phyloP scores from a whole-genome alignment of 2,329 filamentous ascomycete species.

The Penicillium sp. region DNA sequence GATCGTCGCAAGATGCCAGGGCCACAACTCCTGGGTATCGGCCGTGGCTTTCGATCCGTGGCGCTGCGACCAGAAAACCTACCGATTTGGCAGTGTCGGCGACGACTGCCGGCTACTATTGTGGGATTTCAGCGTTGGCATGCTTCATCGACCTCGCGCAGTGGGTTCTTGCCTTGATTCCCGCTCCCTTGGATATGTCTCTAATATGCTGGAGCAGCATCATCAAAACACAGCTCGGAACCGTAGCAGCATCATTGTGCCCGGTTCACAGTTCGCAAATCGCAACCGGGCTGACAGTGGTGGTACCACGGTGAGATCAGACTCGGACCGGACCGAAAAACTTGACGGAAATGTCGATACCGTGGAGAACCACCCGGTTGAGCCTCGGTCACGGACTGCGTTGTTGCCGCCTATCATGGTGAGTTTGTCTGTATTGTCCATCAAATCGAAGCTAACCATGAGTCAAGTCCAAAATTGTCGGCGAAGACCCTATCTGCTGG shows the following conservation, averaged over 20 bases:
- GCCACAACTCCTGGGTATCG: constrained; percentile 93
- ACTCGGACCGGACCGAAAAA: constrained; percentile 59
- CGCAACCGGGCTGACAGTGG: constrained; percentile 59
- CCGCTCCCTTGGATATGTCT: neutral
- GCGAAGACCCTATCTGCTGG: constrained; percentile 83
- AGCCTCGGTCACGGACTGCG: constrained; percentile 75
- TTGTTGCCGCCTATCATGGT: constrained; percentile 88
- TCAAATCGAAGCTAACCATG: constrained; percentile 9
- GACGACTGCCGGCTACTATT: constrained; percentile 86
- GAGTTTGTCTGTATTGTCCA: constrained; percentile 31
- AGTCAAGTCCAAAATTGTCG: constrained; percentile 68
- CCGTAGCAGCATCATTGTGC: constrained; percentile 33
- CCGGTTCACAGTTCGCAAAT: constrained; percentile 39
- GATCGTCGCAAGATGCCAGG: constrained; percentile 86
- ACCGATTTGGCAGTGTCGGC: constrained; percentile 91
- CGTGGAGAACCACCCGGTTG: constrained; percentile 69
- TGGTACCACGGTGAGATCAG: constrained; percentile 60
- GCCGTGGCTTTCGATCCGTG: constrained; percentile 92
- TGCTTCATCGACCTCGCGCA: constrained; percentile 85
- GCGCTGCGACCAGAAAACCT: constrained; percentile 92
- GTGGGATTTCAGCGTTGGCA: constrained; percentile 97
- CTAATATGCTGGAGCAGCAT: constrained; percentile 22
- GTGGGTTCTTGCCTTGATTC: constrained; percentile 48
- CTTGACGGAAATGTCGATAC: constrained; percentile 48
- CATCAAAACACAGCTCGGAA: constrained; percentile 37